phyloP scores from a whole-genome alignment of 176 grass and related monocot genomes.

The Hordeum vulgare region DNA sequence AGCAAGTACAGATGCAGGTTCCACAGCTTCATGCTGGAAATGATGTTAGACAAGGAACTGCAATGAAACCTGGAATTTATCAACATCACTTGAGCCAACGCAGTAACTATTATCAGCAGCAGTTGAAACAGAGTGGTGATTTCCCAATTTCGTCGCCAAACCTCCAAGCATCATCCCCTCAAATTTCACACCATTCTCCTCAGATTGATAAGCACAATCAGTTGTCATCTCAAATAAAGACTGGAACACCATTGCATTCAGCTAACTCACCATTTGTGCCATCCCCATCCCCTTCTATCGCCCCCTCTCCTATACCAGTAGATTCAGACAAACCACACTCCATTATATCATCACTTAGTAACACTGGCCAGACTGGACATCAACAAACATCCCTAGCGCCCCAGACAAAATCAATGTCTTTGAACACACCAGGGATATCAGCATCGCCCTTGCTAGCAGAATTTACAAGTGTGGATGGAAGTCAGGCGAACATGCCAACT shows the following conservation, averaged over 20 bases:
- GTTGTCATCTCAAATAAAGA: constrained; percentile 75
- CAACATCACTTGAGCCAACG: constrained; percentile 55
- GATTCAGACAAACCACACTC: constrained; percentile 69
- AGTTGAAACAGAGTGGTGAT: constrained; percentile 46
- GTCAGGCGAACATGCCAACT: constrained; percentile 56
- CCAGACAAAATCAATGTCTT: constrained; percentile 65
- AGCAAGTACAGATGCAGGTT: constrained; percentile 59
- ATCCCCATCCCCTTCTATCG: constrained; percentile 77
- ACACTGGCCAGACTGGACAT: constrained; percentile 46
- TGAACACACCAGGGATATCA: constrained; percentile 91
- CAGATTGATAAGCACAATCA: constrained; percentile 82
- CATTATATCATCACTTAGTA: constrained; percentile 57
- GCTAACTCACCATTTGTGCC: constrained; percentile 74
- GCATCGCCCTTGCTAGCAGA: constrained; percentile 89
- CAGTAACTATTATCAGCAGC: constrained; percentile 57
- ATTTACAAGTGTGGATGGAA: constrained; percentile 72
- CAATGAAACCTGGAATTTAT: constrained; percentile 71
- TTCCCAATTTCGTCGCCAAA: constrained; percentile 86
- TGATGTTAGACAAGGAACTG: constrained; percentile 56
- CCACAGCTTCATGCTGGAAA: constrained; percentile 59
- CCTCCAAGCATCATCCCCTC: constrained; percentile 87
- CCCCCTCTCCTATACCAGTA: constrained; percentile 72
- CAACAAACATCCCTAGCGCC: constrained; percentile 45
- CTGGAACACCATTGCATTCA: constrained; percentile 73
- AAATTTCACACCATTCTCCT: constrained; percentile 87